Evolutionary conservation across 1,284 basidiomycete species (phyloP).

Genomic region (Ganoderma multipileum): DNA sequence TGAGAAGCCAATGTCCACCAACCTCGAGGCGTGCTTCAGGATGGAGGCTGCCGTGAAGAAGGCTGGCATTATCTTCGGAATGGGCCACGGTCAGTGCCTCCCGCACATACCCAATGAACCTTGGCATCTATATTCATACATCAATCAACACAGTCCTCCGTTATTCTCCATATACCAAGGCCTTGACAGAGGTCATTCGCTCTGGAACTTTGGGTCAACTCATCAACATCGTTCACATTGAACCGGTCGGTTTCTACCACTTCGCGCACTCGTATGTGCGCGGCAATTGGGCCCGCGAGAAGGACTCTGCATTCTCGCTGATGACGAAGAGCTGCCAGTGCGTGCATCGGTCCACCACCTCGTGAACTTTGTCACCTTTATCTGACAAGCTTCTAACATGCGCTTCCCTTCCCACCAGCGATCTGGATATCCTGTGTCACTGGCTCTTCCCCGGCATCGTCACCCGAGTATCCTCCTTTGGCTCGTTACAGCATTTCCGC

Average conservation of each 20-base stretch:
- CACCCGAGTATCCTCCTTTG: constrained; percentile 80
- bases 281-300: constrained; percentile 80
- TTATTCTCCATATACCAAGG: constrained; percentile 83
- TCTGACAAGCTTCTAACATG: not conserved
- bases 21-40: constrained; percentile 70
- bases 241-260: constrained; percentile 82
- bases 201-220: constrained; percentile 78
- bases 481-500: constrained; percentile 82
- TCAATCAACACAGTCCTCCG: constrained; percentile 66
- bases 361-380: not conserved
- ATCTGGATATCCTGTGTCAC: constrained; percentile 83
- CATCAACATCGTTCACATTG: constrained; percentile 80
- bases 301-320: constrained; percentile 76
- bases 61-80: constrained; percentile 78
- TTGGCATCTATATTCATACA: not conserved
- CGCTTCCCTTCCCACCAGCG: constrained; percentile 50
- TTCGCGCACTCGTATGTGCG: constrained; percentile 89
- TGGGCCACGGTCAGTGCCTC: constrained; percentile 73
- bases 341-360: constrained; percentile 24
- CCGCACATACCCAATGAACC: constrained; percentile 3
- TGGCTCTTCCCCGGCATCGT: constrained; percentile 75
- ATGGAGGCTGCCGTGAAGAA: constrained; percentile 78
- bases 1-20: constrained; percentile 91
- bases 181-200: constrained; percentile 72
- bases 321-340: constrained; percentile 92